Evolutionary conservation across 441 rosid species (phyloP).

Genomic region (Kokia cookei): DNA sequence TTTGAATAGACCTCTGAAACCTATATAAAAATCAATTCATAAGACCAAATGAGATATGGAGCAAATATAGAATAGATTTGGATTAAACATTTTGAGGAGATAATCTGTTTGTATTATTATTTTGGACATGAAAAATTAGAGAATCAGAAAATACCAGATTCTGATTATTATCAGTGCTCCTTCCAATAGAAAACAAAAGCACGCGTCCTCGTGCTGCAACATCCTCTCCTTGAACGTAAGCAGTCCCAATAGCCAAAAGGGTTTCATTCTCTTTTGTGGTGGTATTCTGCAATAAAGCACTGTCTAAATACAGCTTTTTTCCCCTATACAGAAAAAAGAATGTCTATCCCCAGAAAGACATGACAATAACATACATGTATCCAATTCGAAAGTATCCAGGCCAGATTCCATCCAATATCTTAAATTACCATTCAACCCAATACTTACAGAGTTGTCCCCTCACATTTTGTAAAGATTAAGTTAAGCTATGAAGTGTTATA

Average conservation of each 20-base stretch:
- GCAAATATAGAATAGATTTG: neutral
- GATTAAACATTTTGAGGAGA: slow-evolving; percentile 6
- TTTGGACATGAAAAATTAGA: neutral
- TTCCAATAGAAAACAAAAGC: slow-evolving; percentile 72
- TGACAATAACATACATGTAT: neutral
- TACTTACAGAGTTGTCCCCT: neutral
- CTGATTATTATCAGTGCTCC: slow-evolving; percentile 61
- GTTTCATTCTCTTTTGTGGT: slow-evolving; percentile 82
- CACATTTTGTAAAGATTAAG: neutral
- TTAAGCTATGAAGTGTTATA: neutral
- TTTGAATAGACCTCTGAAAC: slow-evolving; percentile 95
- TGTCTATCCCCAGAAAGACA: neutral
- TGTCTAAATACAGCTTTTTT: slow-evolving; percentile 8
- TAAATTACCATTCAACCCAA: neutral
- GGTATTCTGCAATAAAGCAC: slow-evolving; percentile 56
- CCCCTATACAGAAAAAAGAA: neutral
- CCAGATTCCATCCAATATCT: neutral
- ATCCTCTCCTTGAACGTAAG: slow-evolving; percentile 99
- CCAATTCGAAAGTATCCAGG: neutral
- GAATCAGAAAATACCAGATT: slow-evolving; percentile 42
- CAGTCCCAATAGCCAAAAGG: slow-evolving; percentile 91
- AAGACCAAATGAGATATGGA: neutral
- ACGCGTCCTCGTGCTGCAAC: slow-evolving; percentile 98
- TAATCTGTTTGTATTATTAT: neutral
- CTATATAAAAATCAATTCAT: slow-evolving; percentile 22